Percentiles rank a stretch among this genome's conserved stretches.
These are phyloP conservation scores for Hymenoscyphus albidus DNA, from an alignment of 2,329 filamentous ascomycete genomes.

Conservation along the genomic window DNA sequence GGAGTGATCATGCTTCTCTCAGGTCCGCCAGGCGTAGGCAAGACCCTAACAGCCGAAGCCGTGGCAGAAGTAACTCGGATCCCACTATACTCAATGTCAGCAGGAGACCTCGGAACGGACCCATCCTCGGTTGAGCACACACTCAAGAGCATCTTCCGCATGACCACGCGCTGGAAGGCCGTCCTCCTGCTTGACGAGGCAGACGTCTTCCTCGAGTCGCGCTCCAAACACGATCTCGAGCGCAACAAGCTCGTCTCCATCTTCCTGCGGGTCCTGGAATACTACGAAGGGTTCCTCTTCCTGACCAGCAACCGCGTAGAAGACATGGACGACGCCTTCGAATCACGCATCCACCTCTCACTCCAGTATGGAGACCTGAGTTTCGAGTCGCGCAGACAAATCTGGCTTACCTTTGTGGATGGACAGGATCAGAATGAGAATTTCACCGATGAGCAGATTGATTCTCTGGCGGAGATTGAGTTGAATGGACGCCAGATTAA, in stretches of 20 bases:
- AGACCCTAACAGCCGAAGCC: constrained; percentile 39
- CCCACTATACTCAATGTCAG: constrained; percentile 24
- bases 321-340: constrained; percentile 37
- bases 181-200: constrained; percentile 39
- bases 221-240: constrained; percentile 44
- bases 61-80: constrained; percentile 20
- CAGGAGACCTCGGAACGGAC: constrained; percentile 24
- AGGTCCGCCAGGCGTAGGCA: constrained; percentile 26
- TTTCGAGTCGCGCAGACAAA: constrained; percentile 37
- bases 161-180: constrained; percentile 24
- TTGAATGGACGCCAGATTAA: constrained; percentile 37
- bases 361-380: constrained; percentile 43
- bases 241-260: constrained; percentile 48
- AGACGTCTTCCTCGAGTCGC: constrained; percentile 49
- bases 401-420: constrained; percentile 37
- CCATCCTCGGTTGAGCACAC: constrained; percentile 17
- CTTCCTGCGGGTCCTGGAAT: constrained; percentile 27
- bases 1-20: constrained; percentile 45
- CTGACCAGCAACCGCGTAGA: constrained; percentile 34
- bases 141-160: constrained; percentile 23
- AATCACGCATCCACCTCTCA: constrained; percentile 46
- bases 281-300: constrained; percentile 25
- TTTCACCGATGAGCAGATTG: constrained; percentile 9
- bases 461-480: constrained; percentile 40
- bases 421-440: constrained; percentile 10